A percentile compares a stretch with the other conserved stretches of the same genome.
These are phyloP conservation scores for Phallus indusiatus DNA, from an alignment of 768 basidiomycete genomes.

Conservation along the genomic window DNA sequence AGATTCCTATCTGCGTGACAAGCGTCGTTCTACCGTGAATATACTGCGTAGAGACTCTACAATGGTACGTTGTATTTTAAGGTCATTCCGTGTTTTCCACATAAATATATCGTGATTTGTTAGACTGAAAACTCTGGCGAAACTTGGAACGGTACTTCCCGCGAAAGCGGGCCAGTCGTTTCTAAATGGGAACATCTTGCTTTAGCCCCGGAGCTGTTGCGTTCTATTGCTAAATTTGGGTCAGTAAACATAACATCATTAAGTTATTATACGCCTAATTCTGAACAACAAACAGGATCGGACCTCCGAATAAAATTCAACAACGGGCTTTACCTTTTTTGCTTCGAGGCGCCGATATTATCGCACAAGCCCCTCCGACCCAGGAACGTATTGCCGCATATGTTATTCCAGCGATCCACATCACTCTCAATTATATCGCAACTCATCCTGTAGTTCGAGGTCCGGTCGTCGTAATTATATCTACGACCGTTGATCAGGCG, in stretches of 20 bases:
- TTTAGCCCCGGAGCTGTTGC: conserved; percentile 76
- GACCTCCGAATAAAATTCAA: conserved; percentile 98
- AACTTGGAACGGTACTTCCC: conserved; percentile 39
- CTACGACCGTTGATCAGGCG: conserved; percentile 97
- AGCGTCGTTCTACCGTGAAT: conserved; percentile 65
- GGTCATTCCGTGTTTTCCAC: conserved; percentile 3
- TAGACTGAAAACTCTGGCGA: conserved; percentile 52
- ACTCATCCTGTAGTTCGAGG: conserved; percentile 58
- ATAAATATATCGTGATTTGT: conserved; percentile 13
- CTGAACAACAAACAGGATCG: conserved; percentile 47
- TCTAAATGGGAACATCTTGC: conserved; percentile 95
- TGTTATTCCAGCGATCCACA: conserved; percentile 83
- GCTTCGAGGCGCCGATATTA: conserved; percentile 88
- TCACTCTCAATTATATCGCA: conserved; percentile 57
- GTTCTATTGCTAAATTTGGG: conserved; percentile 92
- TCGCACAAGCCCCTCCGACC: conserved; percentile 97
- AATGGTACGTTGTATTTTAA: conserved; percentile 40
- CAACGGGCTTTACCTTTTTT: conserved; percentile 94
- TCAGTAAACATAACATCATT: conserved; percentile 29
- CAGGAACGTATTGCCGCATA: conserved; percentile 98
- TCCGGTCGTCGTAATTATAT: conserved; percentile 86
- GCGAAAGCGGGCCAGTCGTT: conserved; percentile 71
- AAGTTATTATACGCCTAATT: conserved; percentile 2
- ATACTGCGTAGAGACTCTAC: conserved; percentile 67
- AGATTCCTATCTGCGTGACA: conserved; percentile 44